Evolutionary conservation across 352 stramenopile species (phyloP).

Genomic region (Phytophthora tentaculata): DNA sequence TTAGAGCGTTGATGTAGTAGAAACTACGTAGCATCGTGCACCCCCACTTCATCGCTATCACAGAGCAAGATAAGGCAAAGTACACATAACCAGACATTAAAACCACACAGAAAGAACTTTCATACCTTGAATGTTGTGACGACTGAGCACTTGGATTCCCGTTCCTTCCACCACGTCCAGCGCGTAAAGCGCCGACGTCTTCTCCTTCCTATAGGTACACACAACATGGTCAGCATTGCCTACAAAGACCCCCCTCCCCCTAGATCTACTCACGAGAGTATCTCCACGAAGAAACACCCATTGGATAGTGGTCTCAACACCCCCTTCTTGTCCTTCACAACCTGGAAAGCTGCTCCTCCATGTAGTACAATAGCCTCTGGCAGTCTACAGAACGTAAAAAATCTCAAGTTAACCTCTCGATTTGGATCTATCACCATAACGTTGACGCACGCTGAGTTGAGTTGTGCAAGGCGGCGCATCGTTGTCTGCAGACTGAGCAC

Average conservation of each 20-base stretch:
- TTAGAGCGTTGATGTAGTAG: conserved; percentile 83
- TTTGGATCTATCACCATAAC: background rate
- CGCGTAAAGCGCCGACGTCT: conserved; percentile 67
- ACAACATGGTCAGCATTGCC: background rate
- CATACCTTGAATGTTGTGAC: conserved; percentile 76
- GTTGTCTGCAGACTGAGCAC: conserved; percentile 73
- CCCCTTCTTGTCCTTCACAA: conserved; percentile 53
- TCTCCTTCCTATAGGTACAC: conserved; percentile 62
- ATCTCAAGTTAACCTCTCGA: background rate
- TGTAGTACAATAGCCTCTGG: conserved; percentile 70
- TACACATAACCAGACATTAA: too few species aligned
- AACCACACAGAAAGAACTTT: background rate
- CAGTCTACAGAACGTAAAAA: conserved; percentile 45
- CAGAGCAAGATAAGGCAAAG: background rate
- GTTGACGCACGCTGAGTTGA: conserved; percentile 55
- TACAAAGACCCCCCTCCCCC: background rate
- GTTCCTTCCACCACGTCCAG: conserved; percentile 79
- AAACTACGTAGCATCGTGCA: conserved; percentile 79
- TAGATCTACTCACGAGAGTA: conserved; percentile 60
- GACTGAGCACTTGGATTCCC: conserved; percentile 77
- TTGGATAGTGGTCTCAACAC: conserved; percentile 64
- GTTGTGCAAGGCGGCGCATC: conserved; percentile 58
- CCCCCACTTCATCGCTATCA: conserved; percentile 79
- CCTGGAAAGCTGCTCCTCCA: conserved; percentile 76
- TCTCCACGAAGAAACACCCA: conserved; percentile 82